Evolutionary conservation across 1,284 basidiomycete genomes (phyloP).

Genomic region (Ustilago nuda): DNA sequence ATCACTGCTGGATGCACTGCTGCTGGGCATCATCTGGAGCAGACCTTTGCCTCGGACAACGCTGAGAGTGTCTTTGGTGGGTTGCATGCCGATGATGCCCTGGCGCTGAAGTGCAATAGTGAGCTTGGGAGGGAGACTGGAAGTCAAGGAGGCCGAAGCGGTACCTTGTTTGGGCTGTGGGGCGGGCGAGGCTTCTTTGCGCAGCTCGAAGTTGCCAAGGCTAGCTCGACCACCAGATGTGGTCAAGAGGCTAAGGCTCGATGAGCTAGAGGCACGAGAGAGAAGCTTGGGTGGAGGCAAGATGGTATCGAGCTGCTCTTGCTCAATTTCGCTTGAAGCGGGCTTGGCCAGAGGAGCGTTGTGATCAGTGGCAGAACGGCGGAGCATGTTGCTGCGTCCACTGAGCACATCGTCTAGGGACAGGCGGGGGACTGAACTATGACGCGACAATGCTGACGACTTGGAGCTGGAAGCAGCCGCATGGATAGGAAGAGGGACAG

Average conservation of each 20-base stretch:
- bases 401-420: conserved; percentile 49
- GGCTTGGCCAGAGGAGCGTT: conserved; percentile 2
- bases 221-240: conserved; percentile 53
- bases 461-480: conserved; percentile 17
- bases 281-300: conserved; percentile 46
- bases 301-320: conserved; percentile 47
- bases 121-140: conserved; percentile 43
- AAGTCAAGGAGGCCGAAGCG: conserved; percentile 19
- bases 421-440: conserved; percentile 38
- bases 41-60: conserved; percentile 21
- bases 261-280: conserved; percentile 49
- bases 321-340: conserved; percentile 36
- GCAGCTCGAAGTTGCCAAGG: conserved; percentile 34
- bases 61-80: conserved; percentile 8
- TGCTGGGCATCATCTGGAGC: conserved; percentile 65
- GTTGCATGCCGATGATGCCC: conserved; percentile 48
- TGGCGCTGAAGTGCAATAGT: conserved; percentile 46
- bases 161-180: conserved; percentile 9
- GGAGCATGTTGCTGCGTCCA: conserved; percentile 33
- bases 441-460: conserved; percentile 27
- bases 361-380: conserved; percentile 40
- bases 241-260: conserved; percentile 52
- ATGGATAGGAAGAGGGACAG: conserved; percentile 1
- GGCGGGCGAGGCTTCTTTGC: conserved; percentile 20
- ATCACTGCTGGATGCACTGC: conserved; percentile 55